These are phyloP conservation scores for Rubia peregrina DNA, from an alignment of 305 asterid species.

Conservation along the genomic window DNA sequence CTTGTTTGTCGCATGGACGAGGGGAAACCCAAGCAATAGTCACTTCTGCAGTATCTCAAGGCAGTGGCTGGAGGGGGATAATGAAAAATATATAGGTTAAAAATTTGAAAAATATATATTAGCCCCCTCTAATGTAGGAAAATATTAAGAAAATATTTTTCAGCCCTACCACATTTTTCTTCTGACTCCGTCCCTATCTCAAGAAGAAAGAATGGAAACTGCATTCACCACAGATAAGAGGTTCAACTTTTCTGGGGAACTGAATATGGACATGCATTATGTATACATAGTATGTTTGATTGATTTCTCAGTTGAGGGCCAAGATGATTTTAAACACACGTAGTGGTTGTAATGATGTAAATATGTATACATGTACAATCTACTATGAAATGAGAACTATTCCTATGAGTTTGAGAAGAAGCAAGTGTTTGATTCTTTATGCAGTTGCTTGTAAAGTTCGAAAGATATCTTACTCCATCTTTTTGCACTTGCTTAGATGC, in stretches of 20 bases:
- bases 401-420: neutral
- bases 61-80: too few species aligned
- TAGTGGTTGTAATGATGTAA: neutral
- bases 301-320: neutral
- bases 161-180: too few species aligned
- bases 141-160: too few species aligned
- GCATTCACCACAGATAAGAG: constrained; percentile 47
- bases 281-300: neutral
- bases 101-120: too few species aligned
- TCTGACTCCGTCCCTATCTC: too few species aligned
- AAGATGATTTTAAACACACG: neutral
- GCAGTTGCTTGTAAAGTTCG: neutral
- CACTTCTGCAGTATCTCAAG: constrained; percentile 57
- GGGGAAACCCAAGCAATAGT: constrained; percentile 38
- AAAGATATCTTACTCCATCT: too few species aligned
- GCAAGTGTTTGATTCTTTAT: neutral
- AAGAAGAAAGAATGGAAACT: constrained; percentile 62
- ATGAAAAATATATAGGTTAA: too few species aligned
- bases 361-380: neutral
- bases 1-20: constrained; percentile 39
- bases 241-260: constrained; percentile 52
- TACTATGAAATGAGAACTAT: neutral
- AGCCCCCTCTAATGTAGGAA: too few species aligned
- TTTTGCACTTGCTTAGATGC: too few species aligned
- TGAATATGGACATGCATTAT: constrained; percentile 17